phyloP scores from a whole-genome alignment of 805 yeast species.

The Soucietia sequanensis region DNA sequence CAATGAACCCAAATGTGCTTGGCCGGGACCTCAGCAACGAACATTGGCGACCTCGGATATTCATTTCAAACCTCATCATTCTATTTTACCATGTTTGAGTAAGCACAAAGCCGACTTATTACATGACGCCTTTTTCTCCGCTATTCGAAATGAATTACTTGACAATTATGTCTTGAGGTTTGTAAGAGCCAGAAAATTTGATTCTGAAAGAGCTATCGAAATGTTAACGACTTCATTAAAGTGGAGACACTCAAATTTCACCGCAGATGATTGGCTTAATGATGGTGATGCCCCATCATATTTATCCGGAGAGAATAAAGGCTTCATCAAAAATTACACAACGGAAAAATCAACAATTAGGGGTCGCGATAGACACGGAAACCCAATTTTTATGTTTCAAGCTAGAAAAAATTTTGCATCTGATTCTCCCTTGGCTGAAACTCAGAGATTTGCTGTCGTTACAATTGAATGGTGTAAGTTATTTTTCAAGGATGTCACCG shows the following conservation, averaged over 20 bases:
- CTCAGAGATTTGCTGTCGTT: conserved; percentile 71
- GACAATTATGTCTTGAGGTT: conserved; percentile 78
- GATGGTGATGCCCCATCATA: conserved; percentile 71
- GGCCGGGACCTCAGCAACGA: background rate
- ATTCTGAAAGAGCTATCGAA: conserved; percentile 59
- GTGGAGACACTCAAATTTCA: conserved; percentile 68
- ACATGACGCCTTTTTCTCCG: conserved; percentile 44
- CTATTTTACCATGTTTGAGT: conserved; percentile 49
- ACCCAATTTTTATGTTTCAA: conserved; percentile 81
- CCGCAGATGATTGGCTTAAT: conserved; percentile 59
- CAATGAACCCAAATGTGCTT: conserved; percentile 5
- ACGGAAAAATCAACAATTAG: conserved; percentile 69
- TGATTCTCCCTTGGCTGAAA: conserved; percentile 58
- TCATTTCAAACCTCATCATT: conserved; percentile 19
- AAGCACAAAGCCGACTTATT: conserved; percentile 52
- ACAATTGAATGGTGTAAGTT: conserved; percentile 82
- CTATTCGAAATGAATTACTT: conserved; percentile 66
- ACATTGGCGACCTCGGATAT: background rate
- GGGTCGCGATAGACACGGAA: conserved; percentile 69
- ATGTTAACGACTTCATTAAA: conserved; percentile 73
- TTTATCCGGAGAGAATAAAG: conserved; percentile 37
- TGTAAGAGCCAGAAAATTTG: conserved; percentile 85
- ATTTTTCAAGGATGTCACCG: conserved; percentile 53
- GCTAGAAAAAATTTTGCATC: conserved; percentile 65
- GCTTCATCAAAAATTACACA: conserved; percentile 56